Evolutionary conservation across 2,329 filamentous ascomycete genomes (phyloP).

Genomic region (Bipolaris gigantea): DNA sequence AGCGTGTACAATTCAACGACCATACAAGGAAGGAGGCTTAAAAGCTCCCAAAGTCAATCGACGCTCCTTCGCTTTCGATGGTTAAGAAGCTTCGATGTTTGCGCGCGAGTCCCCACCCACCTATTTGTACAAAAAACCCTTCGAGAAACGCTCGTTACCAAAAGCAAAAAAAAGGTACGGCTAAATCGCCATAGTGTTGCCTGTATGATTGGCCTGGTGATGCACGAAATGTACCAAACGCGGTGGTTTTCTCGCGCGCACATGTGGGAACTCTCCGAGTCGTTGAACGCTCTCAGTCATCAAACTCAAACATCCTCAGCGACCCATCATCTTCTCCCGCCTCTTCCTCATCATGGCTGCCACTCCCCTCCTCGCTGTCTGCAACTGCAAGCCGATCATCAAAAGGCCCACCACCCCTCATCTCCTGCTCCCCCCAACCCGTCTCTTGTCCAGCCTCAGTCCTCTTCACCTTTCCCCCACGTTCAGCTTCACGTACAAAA

Average conservation of each 20-base stretch:
- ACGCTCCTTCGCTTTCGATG: not conserved
- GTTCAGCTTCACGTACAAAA: not conserved
- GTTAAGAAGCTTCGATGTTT: not conserved
- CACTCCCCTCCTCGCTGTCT: not conserved
- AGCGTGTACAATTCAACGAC: not conserved
- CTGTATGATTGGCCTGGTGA: no score
- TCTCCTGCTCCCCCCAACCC: not conserved
- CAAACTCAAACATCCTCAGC: not conserved
- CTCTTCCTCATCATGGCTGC: not conserved
- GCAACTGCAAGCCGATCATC: not conserved
- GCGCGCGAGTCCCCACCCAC: no score
- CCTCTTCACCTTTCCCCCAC: not conserved
- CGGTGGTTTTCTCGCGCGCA: no score
- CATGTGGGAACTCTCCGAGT: not conserved
- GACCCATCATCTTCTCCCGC: not conserved
- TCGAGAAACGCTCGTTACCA: no score
- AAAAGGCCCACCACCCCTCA: not conserved
- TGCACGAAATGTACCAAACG: not conserved
- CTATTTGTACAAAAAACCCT: no score
- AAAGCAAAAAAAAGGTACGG: no score
- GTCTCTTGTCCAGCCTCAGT: not conserved
- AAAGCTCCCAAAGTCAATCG: not conserved
- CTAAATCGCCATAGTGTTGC: no score
- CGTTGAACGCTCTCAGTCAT: not conserved
- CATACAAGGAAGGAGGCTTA: not conserved